Base-by-base conservation (phyloP, 192 early-diverging fungal species). In the Geranomyces variabilis region DNA sequence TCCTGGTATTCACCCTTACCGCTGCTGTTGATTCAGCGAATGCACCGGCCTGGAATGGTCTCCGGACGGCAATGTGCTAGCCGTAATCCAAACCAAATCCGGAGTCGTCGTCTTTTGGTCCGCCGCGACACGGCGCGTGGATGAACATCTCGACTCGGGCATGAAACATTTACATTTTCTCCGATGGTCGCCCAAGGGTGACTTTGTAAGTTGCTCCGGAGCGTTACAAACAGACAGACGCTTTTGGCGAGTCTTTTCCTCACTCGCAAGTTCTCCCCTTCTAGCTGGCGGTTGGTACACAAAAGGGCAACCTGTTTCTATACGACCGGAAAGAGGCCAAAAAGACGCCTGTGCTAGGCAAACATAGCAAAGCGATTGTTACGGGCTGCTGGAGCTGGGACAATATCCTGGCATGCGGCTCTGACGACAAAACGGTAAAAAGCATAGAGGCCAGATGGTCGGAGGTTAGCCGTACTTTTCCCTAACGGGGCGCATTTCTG, bases 311-410 rank as follows among this genome's bases (percentile, higher is more conserved):
- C 60, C 57, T 86, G 22, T 67, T 85, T 14, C 33, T 85, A 8
- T 83, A 71, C 33, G 81, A 84, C 69, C 33, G 73, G 17, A 59
- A 57, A 55, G 74, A 64, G 24, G 46, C 33, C 6, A 77, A 82
- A 63, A 84, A 82, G 68, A 70, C 74, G 24, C 85, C 85, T 19
- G 67, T 87, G 8, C 29, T 84, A 30, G 84, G 85, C 14, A 87
- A 87, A 62, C 85, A 87, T 61, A 71, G 73, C 47, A 83, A 78
- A 47, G 68, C 84, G 5, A 87, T 87, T 29, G 63, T 67, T 0
- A 46, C 67, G 22, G 73, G 64, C 0, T 55, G 59, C 31, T 87
- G 85, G 84, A 77, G 63, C 58, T 71, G 66, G 66, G 78, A 85
- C 34, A 77, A 80, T 49, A 65, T 77, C 10, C 70, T 86, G 5